Base-by-base conservation (phyloP, 768 basidiomycete species). In the Gautieria morchelliformis region DNA sequence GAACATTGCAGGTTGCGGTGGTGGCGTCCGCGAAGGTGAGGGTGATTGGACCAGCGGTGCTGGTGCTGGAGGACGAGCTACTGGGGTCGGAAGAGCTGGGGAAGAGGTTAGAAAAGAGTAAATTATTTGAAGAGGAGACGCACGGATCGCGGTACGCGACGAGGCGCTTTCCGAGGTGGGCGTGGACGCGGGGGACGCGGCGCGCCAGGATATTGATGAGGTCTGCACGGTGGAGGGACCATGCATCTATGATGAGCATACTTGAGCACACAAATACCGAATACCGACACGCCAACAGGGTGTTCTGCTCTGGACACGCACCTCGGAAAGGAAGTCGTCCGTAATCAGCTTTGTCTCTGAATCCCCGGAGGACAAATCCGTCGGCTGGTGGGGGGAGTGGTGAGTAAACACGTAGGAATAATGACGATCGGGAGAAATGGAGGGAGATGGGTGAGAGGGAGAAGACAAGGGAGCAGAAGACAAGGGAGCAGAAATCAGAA, bases 11-110 rank as follows among this genome's bases (percentile, higher is more conserved):
- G 22, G 72, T 71, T 5, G 81, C 72, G 11, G 70, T 74, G 14
- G 81, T 72, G 42, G 82, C 84, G 63, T 88, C 87, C 60, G 78
- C 70, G 64, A 88, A 89, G 20, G 71, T 63, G 58, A 89, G 69
- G 30, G 68, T 72, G 60, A 84, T 74, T 19, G 69, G 68, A 10
- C 14, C 42, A 9, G 42, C 9, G n/a, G 17, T 17, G 2, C 72
- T 72, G 64, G 4, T 10, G 14, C 10, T 9, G 35, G 35, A 14
- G 56, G 19, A 39, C 33, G 47, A 51, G 45, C 40, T n/a, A 5
- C 27, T 27, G 27, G 27, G 27, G 27, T 27, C 27, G 27, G 27
- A 27, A 22, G 41, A n/a, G 27, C 33, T 30, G 32, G 22, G 37
- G 35, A 40, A 39, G 19, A 27, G 27, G 27, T 27, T 27, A 27